phyloP scores from a whole-genome alignment of 768 basidiomycete species.

The Mycena epipterygia region DNA sequence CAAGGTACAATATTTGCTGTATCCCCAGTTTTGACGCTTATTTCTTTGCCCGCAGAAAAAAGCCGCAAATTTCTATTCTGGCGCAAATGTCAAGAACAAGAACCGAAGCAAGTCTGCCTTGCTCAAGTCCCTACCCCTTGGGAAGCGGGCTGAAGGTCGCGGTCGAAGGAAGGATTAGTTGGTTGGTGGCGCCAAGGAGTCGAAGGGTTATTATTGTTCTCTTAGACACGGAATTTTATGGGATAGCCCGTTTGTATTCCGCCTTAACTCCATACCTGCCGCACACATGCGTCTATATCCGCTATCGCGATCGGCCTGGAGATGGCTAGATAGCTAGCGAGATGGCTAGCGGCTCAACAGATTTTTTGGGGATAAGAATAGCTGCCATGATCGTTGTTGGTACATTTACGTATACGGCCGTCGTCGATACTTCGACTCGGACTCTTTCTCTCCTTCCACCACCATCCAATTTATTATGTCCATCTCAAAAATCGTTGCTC shows the following conservation, averaged over 20 bases:
- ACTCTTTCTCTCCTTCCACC: constrained; percentile 30
- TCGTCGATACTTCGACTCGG: too few species aligned
- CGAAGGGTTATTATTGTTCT: too few species aligned
- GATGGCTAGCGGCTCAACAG: too few species aligned
- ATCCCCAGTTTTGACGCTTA: constrained; percentile 7
- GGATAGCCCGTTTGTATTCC: too few species aligned
- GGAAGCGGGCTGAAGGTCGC: constrained; percentile 58
- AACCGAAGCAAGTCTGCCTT: constrained; percentile 75
- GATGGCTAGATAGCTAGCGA: too few species aligned
- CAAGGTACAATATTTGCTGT: constrained; percentile 68
- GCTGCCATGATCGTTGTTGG: background rate
- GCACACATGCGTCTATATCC: background rate
- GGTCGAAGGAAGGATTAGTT: constrained; percentile 23
- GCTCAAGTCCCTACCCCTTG: constrained; percentile 68
- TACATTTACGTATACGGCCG: background rate
- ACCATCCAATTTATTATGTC: constrained; percentile 73
- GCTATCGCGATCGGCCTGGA: background rate
- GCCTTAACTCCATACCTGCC: background rate
- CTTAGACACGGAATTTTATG: too few species aligned
- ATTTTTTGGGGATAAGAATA: constrained; percentile 10
- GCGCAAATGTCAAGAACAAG: constrained; percentile 90
- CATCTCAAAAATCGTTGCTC: constrained; percentile 91
- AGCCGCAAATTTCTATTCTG: constrained; percentile 90
- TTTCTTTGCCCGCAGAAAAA: constrained; percentile 69
- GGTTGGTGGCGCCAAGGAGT: too few species aligned